Evolutionary conservation across 75 land plant genomes (phyloP).

Genomic region (Cupressus sempervirens): DNA sequence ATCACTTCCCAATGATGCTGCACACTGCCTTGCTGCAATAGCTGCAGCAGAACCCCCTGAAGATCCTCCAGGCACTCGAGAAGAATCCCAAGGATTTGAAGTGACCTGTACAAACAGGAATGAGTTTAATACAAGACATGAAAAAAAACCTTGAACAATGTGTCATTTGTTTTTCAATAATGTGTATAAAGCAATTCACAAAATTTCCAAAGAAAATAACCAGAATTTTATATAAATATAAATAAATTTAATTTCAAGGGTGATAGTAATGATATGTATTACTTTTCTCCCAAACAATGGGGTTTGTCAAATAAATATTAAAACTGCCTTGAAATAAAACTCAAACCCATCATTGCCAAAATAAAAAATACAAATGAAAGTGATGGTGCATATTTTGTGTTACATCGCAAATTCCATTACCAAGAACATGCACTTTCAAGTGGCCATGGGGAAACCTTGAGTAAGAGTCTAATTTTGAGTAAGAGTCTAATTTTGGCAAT

Average conservation of each 20-base stretch:
- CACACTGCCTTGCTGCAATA: slow-evolving; percentile 91
- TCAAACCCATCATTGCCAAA: background rate
- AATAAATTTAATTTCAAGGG: background rate
- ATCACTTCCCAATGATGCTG: slow-evolving; percentile 86
- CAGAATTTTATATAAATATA: background rate
- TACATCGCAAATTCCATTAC: too few species aligned
- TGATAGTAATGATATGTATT: background rate
- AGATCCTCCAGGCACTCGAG: slow-evolving; percentile 94
- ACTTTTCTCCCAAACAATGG: background rate
- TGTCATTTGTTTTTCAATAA: background rate
- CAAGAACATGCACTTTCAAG: too few species aligned
- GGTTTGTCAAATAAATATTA: background rate
- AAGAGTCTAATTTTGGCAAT: too few species aligned
- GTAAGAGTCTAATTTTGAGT: too few species aligned
- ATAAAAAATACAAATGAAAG: too few species aligned
- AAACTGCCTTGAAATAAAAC: background rate
- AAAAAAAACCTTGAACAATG: background rate
- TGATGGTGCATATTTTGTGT: too few species aligned
- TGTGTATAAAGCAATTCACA: background rate
- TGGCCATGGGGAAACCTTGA: too few species aligned
- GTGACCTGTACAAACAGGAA: slow-evolving; percentile 58
- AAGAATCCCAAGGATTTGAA: slow-evolving; percentile 88
- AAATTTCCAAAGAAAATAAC: background rate
- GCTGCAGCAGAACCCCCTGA: slow-evolving; percentile 97
- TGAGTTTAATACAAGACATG: background rate